phyloP scores from a whole-genome alignment of 2,329 filamentous ascomycete genomes.

The Ophiostoma sp. region DNA sequence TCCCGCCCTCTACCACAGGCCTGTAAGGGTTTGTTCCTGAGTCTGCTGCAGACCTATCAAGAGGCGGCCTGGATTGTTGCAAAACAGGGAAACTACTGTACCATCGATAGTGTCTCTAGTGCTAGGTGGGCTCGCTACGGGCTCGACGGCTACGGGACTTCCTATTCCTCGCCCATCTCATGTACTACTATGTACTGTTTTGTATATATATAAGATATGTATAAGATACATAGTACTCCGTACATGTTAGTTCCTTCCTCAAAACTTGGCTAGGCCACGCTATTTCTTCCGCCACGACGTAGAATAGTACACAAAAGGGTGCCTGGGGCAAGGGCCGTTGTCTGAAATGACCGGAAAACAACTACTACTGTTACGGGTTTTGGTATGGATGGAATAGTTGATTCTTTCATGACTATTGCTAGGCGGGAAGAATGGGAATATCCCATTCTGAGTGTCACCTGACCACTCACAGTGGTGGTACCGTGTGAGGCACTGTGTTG shows the following conservation, averaged over 20 bases:
- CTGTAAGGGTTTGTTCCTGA: not conserved
- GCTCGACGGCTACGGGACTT: too few species aligned
- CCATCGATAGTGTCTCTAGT: not conserved
- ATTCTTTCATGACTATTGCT: too few species aligned
- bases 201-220: too few species aligned
- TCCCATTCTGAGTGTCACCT: too few species aligned
- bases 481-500: too few species aligned
- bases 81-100: constrained; percentile 5
- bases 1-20: not conserved
- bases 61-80: not conserved
- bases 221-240: too few species aligned
- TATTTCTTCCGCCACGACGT: not conserved
- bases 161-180: not conserved
- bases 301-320: not conserved
- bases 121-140: too few species aligned
- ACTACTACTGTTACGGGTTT: too few species aligned
- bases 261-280: not conserved
- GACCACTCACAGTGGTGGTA: too few species aligned
- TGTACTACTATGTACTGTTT: too few species aligned
- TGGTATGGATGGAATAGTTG: too few species aligned
- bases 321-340: constrained; percentile 1
- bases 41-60: not conserved
- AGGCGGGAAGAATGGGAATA: too few species aligned
- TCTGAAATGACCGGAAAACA: not conserved
- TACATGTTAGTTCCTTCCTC: not conserved